These are phyloP conservation scores for Gymnopilus junonius DNA, from an alignment of 768 basidiomycete genomes.

Conservation along the genomic window DNA sequence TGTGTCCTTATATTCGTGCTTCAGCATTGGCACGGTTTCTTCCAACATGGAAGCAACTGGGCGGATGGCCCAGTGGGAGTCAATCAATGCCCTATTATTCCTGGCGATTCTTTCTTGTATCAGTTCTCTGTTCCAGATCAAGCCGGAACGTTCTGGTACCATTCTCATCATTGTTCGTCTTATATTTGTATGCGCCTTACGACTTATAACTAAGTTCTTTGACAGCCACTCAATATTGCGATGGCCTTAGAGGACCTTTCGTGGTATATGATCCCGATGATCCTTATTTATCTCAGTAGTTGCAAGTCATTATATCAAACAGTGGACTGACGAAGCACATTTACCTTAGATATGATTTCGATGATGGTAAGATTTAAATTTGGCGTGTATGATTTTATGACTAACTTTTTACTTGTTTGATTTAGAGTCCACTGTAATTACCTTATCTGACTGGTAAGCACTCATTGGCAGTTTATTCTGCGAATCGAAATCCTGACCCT, in stretches of 20 bases:
- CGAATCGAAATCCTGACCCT: neutral
- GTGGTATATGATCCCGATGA: constrained; percentile 31
- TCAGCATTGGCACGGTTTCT: constrained; percentile 52
- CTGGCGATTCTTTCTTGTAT: constrained; percentile 38
- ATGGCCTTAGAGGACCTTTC: constrained; percentile 51
- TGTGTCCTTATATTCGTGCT: neutral
- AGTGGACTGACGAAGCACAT: neutral
- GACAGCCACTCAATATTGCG: constrained; percentile 56
- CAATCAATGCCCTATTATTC: constrained; percentile 46
- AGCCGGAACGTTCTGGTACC: constrained; percentile 53
- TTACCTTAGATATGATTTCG: constrained; percentile 34
- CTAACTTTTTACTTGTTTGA: neutral
- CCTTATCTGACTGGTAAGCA: constrained; percentile 20
- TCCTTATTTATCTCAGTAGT: constrained; percentile 23
- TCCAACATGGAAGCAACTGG: constrained; percentile 38
- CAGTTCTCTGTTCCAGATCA: constrained; percentile 31
- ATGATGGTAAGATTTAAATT: constrained; percentile 38
- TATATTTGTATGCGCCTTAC: neutral
- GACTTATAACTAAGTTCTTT: neutral
- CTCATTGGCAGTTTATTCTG: too few species aligned
- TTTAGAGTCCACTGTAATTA: constrained; percentile 32
- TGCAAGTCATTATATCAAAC: neutral
- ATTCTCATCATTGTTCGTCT: constrained; percentile 38
- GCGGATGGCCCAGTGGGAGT: constrained; percentile 45
- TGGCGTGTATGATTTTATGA: neutral